These are phyloP conservation scores for Hypoxylon sp. DNA, from an alignment of 2,329 filamentous ascomycete genomes.

Conservation along the genomic window DNA sequence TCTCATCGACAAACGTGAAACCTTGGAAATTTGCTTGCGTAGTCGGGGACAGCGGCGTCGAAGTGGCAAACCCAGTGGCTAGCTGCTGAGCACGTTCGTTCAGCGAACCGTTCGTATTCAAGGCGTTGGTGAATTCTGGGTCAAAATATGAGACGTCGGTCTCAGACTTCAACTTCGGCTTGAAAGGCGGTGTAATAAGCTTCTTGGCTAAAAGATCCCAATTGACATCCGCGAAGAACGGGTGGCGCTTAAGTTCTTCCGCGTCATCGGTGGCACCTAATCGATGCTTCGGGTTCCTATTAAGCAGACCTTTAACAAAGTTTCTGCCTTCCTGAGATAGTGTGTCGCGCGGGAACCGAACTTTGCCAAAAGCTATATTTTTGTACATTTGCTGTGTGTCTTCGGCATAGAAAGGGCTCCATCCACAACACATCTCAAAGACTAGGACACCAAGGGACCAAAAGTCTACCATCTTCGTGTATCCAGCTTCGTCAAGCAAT, in stretches of 20 bases:
- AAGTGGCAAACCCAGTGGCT: conserved; percentile 87
- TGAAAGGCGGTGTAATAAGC: conserved; percentile 95
- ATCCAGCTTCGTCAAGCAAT: conserved; percentile 93
- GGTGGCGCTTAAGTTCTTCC: conserved; percentile 91
- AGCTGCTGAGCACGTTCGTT: conserved; percentile 92
- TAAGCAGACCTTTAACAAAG: conserved; percentile 97
- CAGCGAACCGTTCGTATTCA: conserved; percentile 87
- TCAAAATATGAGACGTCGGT: conserved; percentile 99
- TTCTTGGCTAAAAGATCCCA: conserved; percentile 92
- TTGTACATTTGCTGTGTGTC: conserved; percentile 99
- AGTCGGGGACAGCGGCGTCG: conserved; percentile 92
- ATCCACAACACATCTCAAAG: conserved; percentile 99
- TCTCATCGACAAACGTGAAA: conserved; percentile 99
- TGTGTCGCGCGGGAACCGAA: conserved; percentile 94
- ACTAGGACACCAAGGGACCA: conserved; percentile 98
- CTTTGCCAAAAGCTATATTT: conserved; percentile 99
- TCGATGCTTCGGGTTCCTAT: conserved; percentile 96
- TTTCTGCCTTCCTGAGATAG: conserved; percentile 95
- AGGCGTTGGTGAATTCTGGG: conserved; percentile 95
- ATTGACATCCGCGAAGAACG: conserved; percentile 95
- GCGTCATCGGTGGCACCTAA: conserved; percentile 93
- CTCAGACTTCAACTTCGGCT: conserved; percentile 95
- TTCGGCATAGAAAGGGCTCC: conserved; percentile 99
- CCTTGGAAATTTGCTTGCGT: conserved; percentile 99
- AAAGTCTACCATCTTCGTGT: conserved; percentile 99